phyloP scores from a whole-genome alignment of 2,329 filamentous ascomycete genomes.

The Fusarium stilboides region DNA sequence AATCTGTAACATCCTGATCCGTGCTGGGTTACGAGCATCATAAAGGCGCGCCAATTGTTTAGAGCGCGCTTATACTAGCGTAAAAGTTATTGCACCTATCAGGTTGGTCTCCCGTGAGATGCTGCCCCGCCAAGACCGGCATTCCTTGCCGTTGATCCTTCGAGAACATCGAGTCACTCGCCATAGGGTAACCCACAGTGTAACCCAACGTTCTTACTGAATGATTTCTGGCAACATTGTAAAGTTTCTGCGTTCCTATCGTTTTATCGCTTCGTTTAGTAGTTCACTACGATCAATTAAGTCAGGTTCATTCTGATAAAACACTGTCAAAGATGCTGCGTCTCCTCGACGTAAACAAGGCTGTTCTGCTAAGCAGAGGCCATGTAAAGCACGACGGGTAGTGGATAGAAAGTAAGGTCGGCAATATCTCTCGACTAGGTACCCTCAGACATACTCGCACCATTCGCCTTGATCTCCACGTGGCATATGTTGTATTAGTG shows the following conservation, averaged over 20 bases:
- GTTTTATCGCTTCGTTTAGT: too few species aligned
- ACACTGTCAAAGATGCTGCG: too few species aligned
- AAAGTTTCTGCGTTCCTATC: too few species aligned
- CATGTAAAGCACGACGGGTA: too few species aligned
- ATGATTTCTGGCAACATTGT: too few species aligned
- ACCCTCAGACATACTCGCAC: neutral
- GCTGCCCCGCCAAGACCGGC: slow-evolving; percentile 2
- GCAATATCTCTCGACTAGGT: too few species aligned
- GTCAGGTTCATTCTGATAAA: too few species aligned
- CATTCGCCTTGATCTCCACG: neutral
- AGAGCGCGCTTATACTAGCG: neutral
- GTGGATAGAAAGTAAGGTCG: too few species aligned
- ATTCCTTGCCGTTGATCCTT: slow-evolving; percentile 36
- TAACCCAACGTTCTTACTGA: neutral
- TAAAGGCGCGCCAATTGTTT: slow-evolving; percentile 29
- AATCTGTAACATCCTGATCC: slow-evolving; percentile 15
- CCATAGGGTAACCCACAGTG: neutral
- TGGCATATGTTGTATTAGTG: slow-evolving; percentile 1
- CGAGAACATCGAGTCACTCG: slow-evolving; percentile 4
- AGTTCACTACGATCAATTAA: too few species aligned
- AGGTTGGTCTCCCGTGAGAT: slow-evolving; percentile 7
- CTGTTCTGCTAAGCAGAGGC: too few species aligned
- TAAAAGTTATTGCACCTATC: slow-evolving; percentile 30
- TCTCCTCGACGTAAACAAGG: too few species aligned
- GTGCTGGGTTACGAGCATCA: neutral